phyloP scores from a whole-genome alignment of 106 monocot genomes.

The Narthecium ossifragum region DNA sequence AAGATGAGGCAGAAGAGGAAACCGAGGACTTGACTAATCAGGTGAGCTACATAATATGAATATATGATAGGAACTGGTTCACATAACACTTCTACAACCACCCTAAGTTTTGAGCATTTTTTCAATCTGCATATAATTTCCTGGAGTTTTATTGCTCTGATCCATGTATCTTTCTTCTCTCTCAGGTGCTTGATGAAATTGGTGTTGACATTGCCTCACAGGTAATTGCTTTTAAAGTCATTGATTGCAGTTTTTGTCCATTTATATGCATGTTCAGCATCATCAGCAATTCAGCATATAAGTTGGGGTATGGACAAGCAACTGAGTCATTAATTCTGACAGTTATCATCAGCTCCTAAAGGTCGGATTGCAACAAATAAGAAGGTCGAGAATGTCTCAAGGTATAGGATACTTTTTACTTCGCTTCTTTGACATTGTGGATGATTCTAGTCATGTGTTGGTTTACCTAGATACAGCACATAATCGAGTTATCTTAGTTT shows the following conservation, averaged over 20 bases:
- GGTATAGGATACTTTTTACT: constrained; percentile 27
- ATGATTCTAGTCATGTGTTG: no score
- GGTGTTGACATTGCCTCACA: constrained; percentile 93
- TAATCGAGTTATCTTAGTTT: no score
- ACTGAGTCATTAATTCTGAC: constrained; percentile 10
- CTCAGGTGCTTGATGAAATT: constrained; percentile 97
- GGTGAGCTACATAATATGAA: constrained; percentile 26
- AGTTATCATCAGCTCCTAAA: constrained; percentile 96
- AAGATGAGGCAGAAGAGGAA: constrained; percentile 98
- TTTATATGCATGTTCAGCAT: no score
- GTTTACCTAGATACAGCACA: no score
- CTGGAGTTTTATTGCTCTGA: background rate
- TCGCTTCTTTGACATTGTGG: no score
- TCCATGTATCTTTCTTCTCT: background rate
- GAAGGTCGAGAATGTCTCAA: constrained; percentile 56
- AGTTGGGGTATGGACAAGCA: no score
- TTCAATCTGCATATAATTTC: no score
- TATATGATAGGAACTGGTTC: background rate
- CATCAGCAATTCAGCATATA: no score
- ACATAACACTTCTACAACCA: no score
- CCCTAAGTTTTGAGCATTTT: no score
- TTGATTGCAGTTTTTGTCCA: background rate
- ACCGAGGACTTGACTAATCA: constrained; percentile 95
- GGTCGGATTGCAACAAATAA: constrained; percentile 65
- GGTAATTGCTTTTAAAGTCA: constrained; percentile 19